phyloP scores from a whole-genome alignment of 2,329 filamentous ascomycete species.

The Biscogniauxia mediterranea region DNA sequence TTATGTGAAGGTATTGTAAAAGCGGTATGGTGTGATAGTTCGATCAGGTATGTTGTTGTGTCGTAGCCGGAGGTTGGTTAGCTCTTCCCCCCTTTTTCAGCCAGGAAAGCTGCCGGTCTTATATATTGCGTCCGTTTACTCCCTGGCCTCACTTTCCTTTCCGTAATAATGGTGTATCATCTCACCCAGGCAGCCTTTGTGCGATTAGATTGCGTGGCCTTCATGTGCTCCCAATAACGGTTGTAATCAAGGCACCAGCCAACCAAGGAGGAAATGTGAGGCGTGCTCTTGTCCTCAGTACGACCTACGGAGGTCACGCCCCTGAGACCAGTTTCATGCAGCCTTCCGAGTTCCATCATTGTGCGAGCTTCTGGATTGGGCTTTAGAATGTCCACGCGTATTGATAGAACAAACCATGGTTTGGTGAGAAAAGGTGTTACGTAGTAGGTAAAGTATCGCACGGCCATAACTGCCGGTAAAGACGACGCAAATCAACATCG shows the following conservation, averaged over 20 bases:
- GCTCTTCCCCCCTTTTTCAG: neutral
- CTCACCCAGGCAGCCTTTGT: neutral
- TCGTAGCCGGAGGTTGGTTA: neutral
- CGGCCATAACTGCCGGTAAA: neutral
- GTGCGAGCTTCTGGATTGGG: neutral
- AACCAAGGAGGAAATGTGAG: neutral
- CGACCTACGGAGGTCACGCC: neutral
- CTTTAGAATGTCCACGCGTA: neutral
- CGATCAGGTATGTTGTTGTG: neutral
- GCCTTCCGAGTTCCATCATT: neutral
- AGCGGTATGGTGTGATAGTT: neutral
- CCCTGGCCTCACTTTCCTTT: neutral
- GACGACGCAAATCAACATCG: neutral
- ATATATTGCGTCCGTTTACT: neutral
- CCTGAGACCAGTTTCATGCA: neutral
- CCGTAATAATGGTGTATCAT: neutral
- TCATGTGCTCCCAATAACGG: neutral
- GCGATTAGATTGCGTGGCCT: conserved; percentile 5
- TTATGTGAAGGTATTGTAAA: neutral
- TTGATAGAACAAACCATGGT: neutral
- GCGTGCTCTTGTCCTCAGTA: neutral
- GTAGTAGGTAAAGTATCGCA: neutral
- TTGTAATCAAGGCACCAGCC: neutral
- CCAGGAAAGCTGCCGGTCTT: neutral
- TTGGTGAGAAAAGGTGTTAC: neutral